These are phyloP conservation scores for Camillea tinctor DNA, from an alignment of 2,329 filamentous ascomycete species.

Conservation along the genomic window DNA sequence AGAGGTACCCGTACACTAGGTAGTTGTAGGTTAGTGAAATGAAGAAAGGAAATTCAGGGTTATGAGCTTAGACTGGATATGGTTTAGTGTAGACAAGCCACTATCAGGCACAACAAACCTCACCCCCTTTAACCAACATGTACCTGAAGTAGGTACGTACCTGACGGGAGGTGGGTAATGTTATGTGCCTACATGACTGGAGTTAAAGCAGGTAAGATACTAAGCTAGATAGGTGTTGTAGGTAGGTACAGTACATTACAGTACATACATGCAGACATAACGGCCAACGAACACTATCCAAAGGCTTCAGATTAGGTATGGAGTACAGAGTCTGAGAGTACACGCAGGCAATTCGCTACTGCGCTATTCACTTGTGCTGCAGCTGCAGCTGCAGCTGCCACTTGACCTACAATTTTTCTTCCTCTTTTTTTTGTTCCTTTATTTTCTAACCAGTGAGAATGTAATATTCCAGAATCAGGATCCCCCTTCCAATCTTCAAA, in stretches of 20 bases:
- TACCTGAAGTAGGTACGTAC: neutral
- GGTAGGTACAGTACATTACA: neutral
- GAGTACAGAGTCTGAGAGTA: no score
- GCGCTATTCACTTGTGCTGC: no score
- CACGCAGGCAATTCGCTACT: no score
- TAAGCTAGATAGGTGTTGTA: no score
- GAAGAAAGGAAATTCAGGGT: conserved; percentile 19
- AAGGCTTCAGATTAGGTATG: no score
- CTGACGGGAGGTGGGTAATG: neutral
- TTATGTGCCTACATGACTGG: conserved; percentile 4
- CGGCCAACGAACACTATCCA: neutral
- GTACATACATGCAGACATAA: neutral
- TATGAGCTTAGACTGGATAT: conserved; percentile 10
- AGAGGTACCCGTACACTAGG: no score
- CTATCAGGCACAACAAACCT: neutral
- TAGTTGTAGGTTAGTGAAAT: neutral
- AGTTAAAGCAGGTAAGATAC: no score
- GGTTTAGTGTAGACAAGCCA: conserved; percentile 9
- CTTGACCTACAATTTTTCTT: no score
- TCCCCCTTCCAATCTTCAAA: conserved; percentile 20
- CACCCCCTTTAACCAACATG: neutral
- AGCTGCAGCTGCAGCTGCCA: no score
- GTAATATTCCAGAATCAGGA: conserved; percentile 19
- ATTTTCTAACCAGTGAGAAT: conserved; percentile 9
- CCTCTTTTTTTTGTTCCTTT: no score